These are phyloP conservation scores for Irpex rosettiformis DNA, from an alignment of 1,284 basidiomycete species.

Conservation along the genomic window DNA sequence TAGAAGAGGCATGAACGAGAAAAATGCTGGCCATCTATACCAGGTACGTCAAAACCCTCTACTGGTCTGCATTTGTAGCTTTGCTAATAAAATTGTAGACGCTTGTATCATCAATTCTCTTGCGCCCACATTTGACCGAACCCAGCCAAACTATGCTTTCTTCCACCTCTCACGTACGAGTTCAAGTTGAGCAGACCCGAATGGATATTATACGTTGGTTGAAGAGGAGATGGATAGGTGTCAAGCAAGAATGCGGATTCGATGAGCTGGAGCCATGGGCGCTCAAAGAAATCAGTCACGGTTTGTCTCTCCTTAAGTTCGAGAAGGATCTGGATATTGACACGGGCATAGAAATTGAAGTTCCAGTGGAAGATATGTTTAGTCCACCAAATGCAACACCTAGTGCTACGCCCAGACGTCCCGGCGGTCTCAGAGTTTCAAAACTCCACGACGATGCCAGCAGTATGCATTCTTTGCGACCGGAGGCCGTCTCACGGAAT, in stretches of 20 bases:
- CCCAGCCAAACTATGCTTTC: conserved; percentile 58
- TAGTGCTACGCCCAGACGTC: conserved; percentile 15
- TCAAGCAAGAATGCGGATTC: conserved; percentile 80
- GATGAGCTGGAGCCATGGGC: conserved; percentile 81
- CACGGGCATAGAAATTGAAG: conserved; percentile 65
- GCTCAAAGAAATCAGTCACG: conserved; percentile 82
- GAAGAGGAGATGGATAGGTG: conserved; percentile 69
- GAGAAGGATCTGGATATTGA: background rate
- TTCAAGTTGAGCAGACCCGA: conserved; percentile 70
- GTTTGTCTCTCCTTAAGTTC: conserved; percentile 40
- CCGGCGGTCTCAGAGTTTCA: conserved; percentile 9
- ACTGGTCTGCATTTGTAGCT: background rate
- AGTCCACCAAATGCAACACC: conserved; percentile 23
- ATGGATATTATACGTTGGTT: conserved; percentile 67
- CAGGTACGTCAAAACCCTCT: conserved; percentile 46
- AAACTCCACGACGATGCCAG: conserved; percentile 39
- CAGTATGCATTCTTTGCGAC: conserved; percentile 52
- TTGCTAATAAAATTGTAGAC: conserved; percentile 44
- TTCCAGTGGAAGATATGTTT: conserved; percentile 71
- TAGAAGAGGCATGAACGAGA: conserved; percentile 52
- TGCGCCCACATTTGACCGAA: conserved; percentile 63
- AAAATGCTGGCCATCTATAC: conserved; percentile 66
- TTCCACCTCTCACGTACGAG: conserved; percentile 60
- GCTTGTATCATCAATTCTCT: conserved; percentile 70
- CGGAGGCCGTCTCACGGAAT: conserved; percentile 54